Base-by-base conservation (phyloP, 2,329 filamentous ascomycete species). In the Emmonsiellopsis sp. region DNA sequence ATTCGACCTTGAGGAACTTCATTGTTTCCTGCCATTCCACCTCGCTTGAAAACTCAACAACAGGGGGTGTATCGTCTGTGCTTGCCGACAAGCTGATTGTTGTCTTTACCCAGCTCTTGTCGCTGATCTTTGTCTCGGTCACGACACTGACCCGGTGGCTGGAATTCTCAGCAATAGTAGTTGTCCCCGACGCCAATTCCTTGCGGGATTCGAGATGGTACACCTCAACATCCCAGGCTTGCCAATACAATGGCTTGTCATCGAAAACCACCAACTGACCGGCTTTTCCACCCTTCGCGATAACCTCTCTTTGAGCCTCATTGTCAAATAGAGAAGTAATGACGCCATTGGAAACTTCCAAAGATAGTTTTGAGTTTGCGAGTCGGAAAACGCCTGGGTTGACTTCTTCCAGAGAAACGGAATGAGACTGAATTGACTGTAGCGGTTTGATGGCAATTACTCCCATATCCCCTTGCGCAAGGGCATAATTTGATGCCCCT, bases 1-100 rank as follows among this genome's bases (percentile, higher is more conserved):
- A 98, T 68, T 98, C 93, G 49, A 97, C 92, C 77, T 98, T 98
- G 65, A 98, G 80, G 77, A 97, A 97, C 67, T 93, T 95, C 86
- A 93, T 96, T 10, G 83, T 89, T 70, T 98, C 93, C 61, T 86
- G 87, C 93, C 93, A 98, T 66, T 96, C 88, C n/a, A 97, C 88
- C 60, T 94, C 88, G 49, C 85, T 86, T 42, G 83, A 79, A 58
- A 92, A 84, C 59, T 94, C 87, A 13, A 97, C 80, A 58, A 83
- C 84, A 0, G 85, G 86, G 34, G 82, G 79, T 6, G 46, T 21
- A 36, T 83, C 74, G 49, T 82, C 76, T 17, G 87, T 71, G 11
- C 83, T 80, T 1, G 88, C 86, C 2, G 83, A 78, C 17, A 98
- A 79, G 53, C 82, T 90, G 62, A 97, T 87, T 17, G 87, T 90